A percentile compares a stretch with the other conserved stretches of the same genome.
phyloP scores from a whole-genome alignment of 257 asterid species.

The Ajuga chamaepitys region DNA sequence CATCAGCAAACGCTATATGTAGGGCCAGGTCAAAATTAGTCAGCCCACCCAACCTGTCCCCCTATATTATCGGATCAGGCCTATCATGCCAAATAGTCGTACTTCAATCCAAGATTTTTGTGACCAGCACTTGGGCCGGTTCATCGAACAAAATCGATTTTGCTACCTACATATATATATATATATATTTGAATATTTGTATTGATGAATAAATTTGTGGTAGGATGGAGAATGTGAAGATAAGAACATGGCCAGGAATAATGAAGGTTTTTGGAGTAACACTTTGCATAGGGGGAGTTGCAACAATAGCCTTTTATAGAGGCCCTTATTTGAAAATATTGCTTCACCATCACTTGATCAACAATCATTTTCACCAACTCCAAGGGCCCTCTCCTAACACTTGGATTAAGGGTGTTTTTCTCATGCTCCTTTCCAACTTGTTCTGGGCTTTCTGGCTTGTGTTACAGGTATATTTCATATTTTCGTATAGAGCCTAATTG shows the following conservation, averaged over 20 bases:
- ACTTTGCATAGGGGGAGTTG: conserved; percentile 65
- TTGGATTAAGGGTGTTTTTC: conserved; percentile 77
- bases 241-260: conserved; percentile 41
- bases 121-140: too few species aligned
- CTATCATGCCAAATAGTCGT: too few species aligned
- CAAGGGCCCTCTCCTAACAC: conserved; percentile 30
- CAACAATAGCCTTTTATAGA: conserved; percentile 58
- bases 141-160: too few species aligned
- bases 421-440: conserved; percentile 51
- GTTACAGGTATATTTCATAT: conserved; percentile 43
- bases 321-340: conserved; percentile 59
- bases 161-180: too few species aligned
- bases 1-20: too few species aligned
- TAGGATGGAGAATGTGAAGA: conserved; percentile 60
- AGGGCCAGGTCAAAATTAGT: too few species aligned
- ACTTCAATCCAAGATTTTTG: too few species aligned
- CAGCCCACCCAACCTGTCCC: too few species aligned
- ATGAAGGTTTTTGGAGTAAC: conserved; percentile 51
- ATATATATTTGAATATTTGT: background rate
- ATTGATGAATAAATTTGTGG: background rate
- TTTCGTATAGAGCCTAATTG: too few species aligned
- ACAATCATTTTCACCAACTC: conserved; percentile 23
- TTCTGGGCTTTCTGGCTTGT: conserved; percentile 78
- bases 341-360: conserved; percentile 58
- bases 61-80: too few species aligned